A percentile compares a stretch with the other conserved stretches of the same genome.
Conservation (phyloP, 768 basidiomycete species). For the Auriscalpium vulgare region DNA sequence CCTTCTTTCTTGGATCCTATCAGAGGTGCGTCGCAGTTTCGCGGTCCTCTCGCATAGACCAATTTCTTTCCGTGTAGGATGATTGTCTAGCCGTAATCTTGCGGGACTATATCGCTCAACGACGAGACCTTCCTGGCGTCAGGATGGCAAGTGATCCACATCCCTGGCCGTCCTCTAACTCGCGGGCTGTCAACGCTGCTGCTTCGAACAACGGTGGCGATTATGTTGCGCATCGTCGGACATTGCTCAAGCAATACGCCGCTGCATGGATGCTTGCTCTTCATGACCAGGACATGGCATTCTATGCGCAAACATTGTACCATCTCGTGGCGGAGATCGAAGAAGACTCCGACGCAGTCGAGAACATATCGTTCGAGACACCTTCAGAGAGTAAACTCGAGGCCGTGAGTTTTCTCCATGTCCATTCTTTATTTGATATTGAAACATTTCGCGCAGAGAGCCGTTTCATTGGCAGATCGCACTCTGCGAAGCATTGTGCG, state of each 20-base stretch:
- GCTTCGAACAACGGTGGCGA: slow-evolving; percentile 58
- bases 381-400: neutral
- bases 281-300: slow-evolving; percentile 48
- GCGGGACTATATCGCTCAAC: slow-evolving; percentile 56
- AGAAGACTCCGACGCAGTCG: slow-evolving; percentile 17
- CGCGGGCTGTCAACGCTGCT: slow-evolving; percentile 28
- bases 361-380: neutral
- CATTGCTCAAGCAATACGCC: slow-evolving; percentile 48
- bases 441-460: neutral
- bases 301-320: slow-evolving; percentile 48
- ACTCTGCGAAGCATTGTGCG: slow-evolving; percentile 46
- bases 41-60: neutral
- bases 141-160: slow-evolving; percentile 33
- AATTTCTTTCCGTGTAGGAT: slow-evolving; percentile 36
- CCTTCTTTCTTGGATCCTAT: slow-evolving; percentile 63
- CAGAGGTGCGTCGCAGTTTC: slow-evolving; percentile 42
- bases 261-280: slow-evolving; percentile 63
- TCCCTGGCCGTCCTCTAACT: slow-evolving; percentile 45
- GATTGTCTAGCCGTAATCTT: slow-evolving; percentile 58
- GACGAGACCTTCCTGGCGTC: slow-evolving; percentile 56
- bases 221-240: slow-evolving; percentile 54
- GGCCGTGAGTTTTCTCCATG: neutral
- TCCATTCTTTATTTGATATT: neutral
- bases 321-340: slow-evolving; percentile 44
- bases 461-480: slow-evolving; percentile 26